A percentile compares a stretch with the other conserved stretches of the same genome.
Conservation (phyloP, 305 asterid genomes). For the Rubia tinctorum region DNA sequence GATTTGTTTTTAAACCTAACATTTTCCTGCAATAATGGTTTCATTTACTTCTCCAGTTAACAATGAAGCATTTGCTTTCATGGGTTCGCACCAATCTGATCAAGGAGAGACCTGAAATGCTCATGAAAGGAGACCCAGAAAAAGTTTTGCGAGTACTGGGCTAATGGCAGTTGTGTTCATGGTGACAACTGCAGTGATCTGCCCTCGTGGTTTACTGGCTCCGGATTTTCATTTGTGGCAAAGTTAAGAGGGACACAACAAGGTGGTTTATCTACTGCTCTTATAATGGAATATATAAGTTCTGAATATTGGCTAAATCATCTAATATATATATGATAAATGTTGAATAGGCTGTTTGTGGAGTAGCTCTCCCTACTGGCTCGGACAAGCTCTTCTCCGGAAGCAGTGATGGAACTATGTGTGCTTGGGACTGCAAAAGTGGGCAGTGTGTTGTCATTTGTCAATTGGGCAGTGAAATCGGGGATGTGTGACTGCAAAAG, state of each 20-base stretch:
- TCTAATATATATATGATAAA: not conserved
- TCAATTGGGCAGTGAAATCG: conserved; percentile 28
- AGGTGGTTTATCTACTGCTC: too few relatives aligned
- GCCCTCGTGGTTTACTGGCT: conserved; percentile 10
- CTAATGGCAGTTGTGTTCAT: conserved; percentile 31
- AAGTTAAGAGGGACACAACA: too few relatives aligned
- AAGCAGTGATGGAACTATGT: conserved; percentile 42
- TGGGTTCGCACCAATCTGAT: conserved; percentile 89
- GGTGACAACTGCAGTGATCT: conserved; percentile 27
- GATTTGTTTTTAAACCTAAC: not conserved
- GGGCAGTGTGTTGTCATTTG: conserved; percentile 39
- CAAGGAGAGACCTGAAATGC: conserved; percentile 98
- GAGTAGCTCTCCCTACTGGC: conserved; percentile 58
- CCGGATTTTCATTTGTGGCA: too few relatives aligned
- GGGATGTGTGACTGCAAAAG: conserved; percentile 54
- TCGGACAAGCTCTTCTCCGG: conserved; percentile 44
- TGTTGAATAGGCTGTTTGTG: conserved; percentile 43
- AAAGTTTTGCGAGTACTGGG: conserved; percentile 28
- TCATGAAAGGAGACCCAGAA: conserved; percentile 65
- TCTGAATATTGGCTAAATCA: not conserved
- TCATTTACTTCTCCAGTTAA: conserved; percentile 40
- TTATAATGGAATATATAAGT: not conserved
- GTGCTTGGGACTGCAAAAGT: conserved; percentile 62
- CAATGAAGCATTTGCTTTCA: conserved; percentile 72
- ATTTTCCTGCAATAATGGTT: conserved; percentile 2